These are phyloP conservation scores for Quercus glauca DNA, from an alignment of 306 rosid genomes.

Conservation along the genomic window DNA sequence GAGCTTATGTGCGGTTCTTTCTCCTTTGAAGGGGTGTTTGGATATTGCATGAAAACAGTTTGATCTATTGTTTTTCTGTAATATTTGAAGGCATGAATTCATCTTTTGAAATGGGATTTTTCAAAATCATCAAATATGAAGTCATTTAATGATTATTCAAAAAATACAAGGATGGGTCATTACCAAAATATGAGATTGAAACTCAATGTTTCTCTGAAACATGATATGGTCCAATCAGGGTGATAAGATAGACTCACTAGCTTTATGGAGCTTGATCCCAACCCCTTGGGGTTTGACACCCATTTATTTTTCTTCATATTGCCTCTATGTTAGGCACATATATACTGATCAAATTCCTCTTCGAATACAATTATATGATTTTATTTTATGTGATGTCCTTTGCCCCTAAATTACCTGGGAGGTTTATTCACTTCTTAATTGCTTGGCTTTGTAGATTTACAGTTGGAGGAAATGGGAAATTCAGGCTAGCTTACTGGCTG, in stretches of 20 bases:
- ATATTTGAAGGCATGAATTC: background rate
- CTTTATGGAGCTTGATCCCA: background rate
- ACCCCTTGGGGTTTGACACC: conserved; percentile 5
- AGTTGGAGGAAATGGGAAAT: conserved; percentile 98
- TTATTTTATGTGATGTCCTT: background rate
- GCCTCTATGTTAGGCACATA: conserved; percentile 1
- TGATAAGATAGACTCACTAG: background rate
- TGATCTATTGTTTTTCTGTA: no score
- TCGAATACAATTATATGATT: background rate
- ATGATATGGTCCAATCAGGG: background rate
- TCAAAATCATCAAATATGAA: background rate
- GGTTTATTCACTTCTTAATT: conserved; percentile 12
- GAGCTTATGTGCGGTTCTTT: background rate
- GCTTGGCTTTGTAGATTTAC: conserved; percentile 57
- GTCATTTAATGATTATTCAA: background rate
- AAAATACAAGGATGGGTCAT: background rate
- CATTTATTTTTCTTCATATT: conserved; percentile 7
- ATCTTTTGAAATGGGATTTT: background rate
- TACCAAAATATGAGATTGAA: background rate
- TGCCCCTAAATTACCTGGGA: background rate
- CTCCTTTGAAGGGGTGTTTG: background rate
- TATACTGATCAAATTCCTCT: background rate
- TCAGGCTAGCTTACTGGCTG: conserved; percentile 45
- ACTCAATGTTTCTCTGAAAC: background rate
- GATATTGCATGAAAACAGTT: background rate